Conservation (phyloP, 2,329 filamentous ascomycete genomes). For the Pseudogymnoascus sp. region DNA sequence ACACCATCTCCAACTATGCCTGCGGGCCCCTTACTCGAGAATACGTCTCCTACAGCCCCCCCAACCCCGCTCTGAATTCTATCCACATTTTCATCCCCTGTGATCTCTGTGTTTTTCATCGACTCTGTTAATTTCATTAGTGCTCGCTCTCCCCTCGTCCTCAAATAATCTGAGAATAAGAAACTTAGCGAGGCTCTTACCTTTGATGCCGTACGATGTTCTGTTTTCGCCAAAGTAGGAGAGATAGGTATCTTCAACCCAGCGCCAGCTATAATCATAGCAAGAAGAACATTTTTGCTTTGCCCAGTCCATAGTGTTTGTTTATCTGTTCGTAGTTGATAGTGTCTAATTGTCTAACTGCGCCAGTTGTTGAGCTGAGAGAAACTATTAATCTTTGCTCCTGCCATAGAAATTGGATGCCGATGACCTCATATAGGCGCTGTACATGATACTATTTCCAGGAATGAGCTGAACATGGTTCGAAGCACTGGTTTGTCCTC, state of each 20-base stretch:
- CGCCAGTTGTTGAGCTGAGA: neutral
- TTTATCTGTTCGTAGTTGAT: neutral
- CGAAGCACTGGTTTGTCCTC: neutral
- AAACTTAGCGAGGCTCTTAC: conserved; percentile 11
- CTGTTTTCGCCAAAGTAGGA: conserved; percentile 25
- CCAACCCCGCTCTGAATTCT: conserved; percentile 19
- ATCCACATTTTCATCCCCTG: conserved; percentile 24
- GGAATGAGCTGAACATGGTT: neutral
- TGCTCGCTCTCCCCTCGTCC: neutral
- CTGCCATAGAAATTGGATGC: neutral
- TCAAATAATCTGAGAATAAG: neutral
- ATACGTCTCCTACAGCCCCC: conserved; percentile 18
- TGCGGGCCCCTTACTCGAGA: conserved; percentile 16
- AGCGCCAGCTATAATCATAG: conserved; percentile 20
- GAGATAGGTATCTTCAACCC: conserved; percentile 26
- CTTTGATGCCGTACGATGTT: conserved; percentile 24
- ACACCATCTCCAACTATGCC: conserved; percentile 18
- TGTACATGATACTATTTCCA: neutral
- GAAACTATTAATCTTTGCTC: neutral
- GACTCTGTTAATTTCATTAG: conserved; percentile 16
- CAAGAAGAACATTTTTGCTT: conserved; percentile 13
- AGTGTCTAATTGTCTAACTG: neutral
- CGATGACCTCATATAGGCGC: neutral
- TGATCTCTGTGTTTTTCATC: conserved; percentile 20
- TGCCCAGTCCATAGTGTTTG: conserved; percentile 10